Base-by-base conservation (phyloP, 2,329 filamentous ascomycete genomes). In the Penicillium sclerotigenum region DNA sequence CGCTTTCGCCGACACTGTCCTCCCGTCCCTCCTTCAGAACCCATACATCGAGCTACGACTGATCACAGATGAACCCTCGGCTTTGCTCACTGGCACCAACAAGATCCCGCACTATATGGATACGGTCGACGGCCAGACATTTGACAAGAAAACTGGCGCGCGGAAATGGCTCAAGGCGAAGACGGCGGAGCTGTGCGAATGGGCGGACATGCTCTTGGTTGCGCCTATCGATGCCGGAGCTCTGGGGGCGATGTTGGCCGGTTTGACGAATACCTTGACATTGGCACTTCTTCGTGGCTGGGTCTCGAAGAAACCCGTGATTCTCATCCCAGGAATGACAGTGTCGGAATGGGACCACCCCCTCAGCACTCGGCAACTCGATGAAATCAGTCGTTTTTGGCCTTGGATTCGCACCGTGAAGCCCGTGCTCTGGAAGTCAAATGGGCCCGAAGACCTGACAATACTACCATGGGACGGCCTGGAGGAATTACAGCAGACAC, bases 291-390 rank as follows among this genome's bases (percentile, higher is more conserved):
- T 97, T 47, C 84, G 92, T 50, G 89, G 89, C 54, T 97, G 92
- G 92, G 87, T 95, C 65, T 86, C 88, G 0, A 87, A 87, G 7
- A 96, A 96, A 75, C 89, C 87, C 65, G 88, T 96, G 29, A 76
- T 96, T 47, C 77, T 97, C 55, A 87, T 96, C 7, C 91, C 92
- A 0, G 90, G 90, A 61, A 95, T 97, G 91, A 93, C 89, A 33
- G 85, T 85, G 1, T 83, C 89, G 58, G 91, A 93, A 85, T 96
- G 91, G 91, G 86, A 92, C 69, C 91, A 94, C 66, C 90, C 91
- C 2, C 87, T 92, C 76, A 96, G 90, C 16, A 90, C 89, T 76
- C 88, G 91, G 66, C 91, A 96, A 69, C 81, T 96, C 58, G 88
- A 84, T 73, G 94, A 95, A 74, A 84, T 96, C 40, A 83, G 87